These are phyloP conservation scores for Fraxinus paxiana DNA, from an alignment of 305 asterid species.

Conservation along the genomic window DNA sequence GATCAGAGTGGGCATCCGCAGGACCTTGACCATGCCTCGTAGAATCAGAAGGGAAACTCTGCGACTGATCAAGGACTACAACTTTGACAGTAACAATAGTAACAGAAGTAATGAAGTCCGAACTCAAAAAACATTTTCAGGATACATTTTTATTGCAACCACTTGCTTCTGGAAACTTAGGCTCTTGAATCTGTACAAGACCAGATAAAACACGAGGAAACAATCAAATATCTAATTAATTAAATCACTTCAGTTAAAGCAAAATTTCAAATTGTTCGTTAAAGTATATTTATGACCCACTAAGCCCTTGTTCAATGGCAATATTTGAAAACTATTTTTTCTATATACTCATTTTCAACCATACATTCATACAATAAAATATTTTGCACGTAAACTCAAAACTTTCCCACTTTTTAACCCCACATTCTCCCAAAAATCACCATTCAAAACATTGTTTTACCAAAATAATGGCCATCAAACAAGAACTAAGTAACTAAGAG, in stretches of 20 bases:
- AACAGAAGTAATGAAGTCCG: constrained; percentile 17
- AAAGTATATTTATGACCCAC: background rate
- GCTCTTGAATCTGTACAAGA: constrained; percentile 64
- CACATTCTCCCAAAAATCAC: too few species aligned
- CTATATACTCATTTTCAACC: too few species aligned
- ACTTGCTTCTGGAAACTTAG: constrained; percentile 54
- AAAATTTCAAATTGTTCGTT: background rate
- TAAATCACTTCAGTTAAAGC: background rate
- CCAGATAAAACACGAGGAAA: constrained; percentile 29
- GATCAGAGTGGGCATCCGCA: constrained; percentile 40
- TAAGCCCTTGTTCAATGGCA: background rate
- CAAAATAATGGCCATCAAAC: too few species aligned
- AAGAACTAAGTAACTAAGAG: too few species aligned
- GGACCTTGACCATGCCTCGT: constrained; percentile 58
- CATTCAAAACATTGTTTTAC: too few species aligned
- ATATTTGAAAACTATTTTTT: too few species aligned
- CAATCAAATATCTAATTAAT: background rate
- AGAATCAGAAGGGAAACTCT: constrained; percentile 67
- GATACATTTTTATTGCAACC: constrained; percentile 66
- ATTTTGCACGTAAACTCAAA: too few species aligned
- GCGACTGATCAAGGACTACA: constrained; percentile 42
- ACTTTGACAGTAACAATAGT: constrained; percentile 21
- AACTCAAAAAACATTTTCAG: constrained; percentile 29
- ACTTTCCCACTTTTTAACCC: too few species aligned
- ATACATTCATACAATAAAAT: too few species aligned